Percentiles rank a stretch among this genome's conserved stretches.
Evolutionary conservation across 148 eudicot species (phyloP).

Genomic region (Persicaria tinctoria): DNA sequence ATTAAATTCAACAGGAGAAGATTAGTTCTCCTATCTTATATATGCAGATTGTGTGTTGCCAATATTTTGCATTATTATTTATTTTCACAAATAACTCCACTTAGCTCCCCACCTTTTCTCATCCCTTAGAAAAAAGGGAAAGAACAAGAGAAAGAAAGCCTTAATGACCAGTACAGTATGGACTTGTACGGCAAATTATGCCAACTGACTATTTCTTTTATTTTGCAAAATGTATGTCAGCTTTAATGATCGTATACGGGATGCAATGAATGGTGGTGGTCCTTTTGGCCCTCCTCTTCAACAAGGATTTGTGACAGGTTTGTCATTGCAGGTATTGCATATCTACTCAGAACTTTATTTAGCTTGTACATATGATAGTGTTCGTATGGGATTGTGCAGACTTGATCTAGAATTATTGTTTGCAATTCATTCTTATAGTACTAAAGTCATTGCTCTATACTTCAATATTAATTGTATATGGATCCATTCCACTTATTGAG

Average conservation of each 20-base stretch:
- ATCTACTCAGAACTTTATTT: background rate
- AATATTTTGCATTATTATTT: too few species aligned
- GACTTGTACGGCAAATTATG: background rate
- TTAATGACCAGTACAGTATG: background rate
- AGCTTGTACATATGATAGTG: background rate
- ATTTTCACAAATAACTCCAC: background rate
- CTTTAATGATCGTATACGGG: constrained; percentile 95
- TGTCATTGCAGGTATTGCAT: constrained; percentile 61
- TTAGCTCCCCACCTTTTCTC: background rate
- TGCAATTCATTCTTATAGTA: background rate
- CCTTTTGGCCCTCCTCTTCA: constrained; percentile 96
- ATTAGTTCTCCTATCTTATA: too few species aligned
- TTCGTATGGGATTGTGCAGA: too few species aligned
- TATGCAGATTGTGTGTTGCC: too few species aligned
- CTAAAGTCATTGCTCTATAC: background rate
- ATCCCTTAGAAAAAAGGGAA: background rate
- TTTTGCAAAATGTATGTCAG: constrained; percentile 28
- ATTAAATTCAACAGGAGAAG: too few species aligned
- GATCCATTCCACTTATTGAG: background rate
- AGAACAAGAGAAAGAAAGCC: background rate
- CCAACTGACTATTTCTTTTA: background rate
- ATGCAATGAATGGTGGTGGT: constrained; percentile 92
- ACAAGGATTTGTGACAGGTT: constrained; percentile 93
- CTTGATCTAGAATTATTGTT: background rate
- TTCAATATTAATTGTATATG: background rate